Base-by-base conservation (phyloP, 75 land plant species). In the Larix kaempferi region DNA sequence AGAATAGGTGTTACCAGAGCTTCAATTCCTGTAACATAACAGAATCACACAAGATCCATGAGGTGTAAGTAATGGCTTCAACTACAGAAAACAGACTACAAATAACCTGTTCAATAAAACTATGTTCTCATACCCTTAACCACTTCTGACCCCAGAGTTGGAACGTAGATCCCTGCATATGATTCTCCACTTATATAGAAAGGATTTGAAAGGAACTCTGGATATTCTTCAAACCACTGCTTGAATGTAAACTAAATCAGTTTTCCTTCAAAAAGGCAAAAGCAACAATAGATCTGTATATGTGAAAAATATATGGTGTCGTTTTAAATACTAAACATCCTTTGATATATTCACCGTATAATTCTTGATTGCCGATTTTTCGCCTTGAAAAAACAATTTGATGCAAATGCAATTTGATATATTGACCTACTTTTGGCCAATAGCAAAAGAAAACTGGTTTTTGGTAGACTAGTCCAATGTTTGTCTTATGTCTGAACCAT, bases 151-250 rank as follows among this genome's bases (percentile, higher is more conserved):
- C 88, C 75, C 77, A 92, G 90, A 65, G 93, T 94, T 17, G 99
- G 99, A 27, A 96, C 92, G 78, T 94, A 94, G 33, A 94, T 80
- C 57, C 99, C 99, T 29, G 95, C 98, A 85, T 89, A 96, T 35
- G 99, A 96, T 73, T 96, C 99, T 11, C 99, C 99, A 22, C 92
- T 39, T 35, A 96, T 86, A 66, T 82, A 96, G 81, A 96, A 89
- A 55, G 92, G 89, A 73, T 94, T 94, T 25, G 60, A 26, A n/a
- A 74, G 75, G 75, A 87, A 96, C 82, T 96, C 99, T 39, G 95
- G 90, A 64, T 87, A 96, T 57, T 75, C 74, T 55, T 90, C 77
- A 69, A 92, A 89, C 99, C 99, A 96, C 99, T 96, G 86, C 33
- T 26, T 78, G 56, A 22, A 85, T 19, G 60, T 75, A 74, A 8